A percentile compares a stretch with the other conserved stretches of the same genome.
Evolutionary conservation across 2,329 filamentous ascomycete species (phyloP).

Genomic region (Colletotrichum tropicicola): DNA sequence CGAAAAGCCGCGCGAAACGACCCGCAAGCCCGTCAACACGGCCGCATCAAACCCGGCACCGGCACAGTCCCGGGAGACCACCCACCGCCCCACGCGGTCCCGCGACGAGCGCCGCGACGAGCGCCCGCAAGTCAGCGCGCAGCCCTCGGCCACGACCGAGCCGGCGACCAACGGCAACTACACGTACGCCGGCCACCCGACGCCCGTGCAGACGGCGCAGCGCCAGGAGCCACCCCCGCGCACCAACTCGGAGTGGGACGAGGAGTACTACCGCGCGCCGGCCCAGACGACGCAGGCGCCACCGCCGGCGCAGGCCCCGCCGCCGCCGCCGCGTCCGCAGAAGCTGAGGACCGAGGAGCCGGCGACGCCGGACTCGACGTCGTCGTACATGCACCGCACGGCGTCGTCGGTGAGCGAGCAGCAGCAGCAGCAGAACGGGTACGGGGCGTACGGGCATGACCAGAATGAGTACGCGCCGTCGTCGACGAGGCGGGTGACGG

Average conservation of each 20-base stretch:
- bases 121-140: neutral
- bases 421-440: slow-evolving; percentile 19
- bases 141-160: slow-evolving; percentile 3
- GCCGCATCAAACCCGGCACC: neutral
- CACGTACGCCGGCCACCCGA: neutral
- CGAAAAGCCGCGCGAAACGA: slow-evolving; percentile 13
- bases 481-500: slow-evolving; percentile 22
- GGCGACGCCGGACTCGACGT: neutral
- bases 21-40: slow-evolving; percentile 19
- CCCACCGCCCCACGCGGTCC: slow-evolving; percentile 8
- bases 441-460: slow-evolving; percentile 12
- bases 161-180: slow-evolving; percentile 14
- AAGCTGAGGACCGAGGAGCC: slow-evolving; percentile 40
- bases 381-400: slow-evolving; percentile 13
- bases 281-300: slow-evolving; percentile 14
- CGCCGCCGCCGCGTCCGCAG: slow-evolving; percentile 43
- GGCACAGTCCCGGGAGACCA: slow-evolving; percentile 8
- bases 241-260: slow-evolving; percentile 28
- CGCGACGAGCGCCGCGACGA: slow-evolving; percentile 19
- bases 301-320: slow-evolving; percentile 34
- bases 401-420: slow-evolving; percentile 3
- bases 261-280: slow-evolving; percentile 33
- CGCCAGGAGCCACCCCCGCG: slow-evolving; percentile 22
- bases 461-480: slow-evolving; percentile 12
- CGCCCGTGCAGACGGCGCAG: slow-evolving; percentile 7